These are phyloP conservation scores for Trichoderma citrinoviride DNA, from an alignment of 2,329 filamentous ascomycete species.

Conservation along the genomic window DNA sequence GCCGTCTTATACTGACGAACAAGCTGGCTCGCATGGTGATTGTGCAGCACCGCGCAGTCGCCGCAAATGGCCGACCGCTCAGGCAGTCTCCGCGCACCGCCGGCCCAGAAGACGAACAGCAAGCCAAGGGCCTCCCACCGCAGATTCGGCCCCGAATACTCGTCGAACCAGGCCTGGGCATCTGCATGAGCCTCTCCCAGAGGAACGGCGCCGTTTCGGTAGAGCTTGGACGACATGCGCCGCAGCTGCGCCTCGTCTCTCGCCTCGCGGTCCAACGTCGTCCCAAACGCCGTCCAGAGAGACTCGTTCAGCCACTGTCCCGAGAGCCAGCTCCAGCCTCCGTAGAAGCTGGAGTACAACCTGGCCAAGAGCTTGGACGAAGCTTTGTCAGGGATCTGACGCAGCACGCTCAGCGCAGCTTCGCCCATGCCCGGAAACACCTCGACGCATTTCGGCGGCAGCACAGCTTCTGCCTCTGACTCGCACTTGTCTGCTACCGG, in stretches of 20 bases:
- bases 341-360: background rate
- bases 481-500: background rate
- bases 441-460: background rate
- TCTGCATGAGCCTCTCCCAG: conserved; percentile 37
- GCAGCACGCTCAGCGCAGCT: background rate
- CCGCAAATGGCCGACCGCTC: background rate
- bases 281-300: conserved; percentile 1
- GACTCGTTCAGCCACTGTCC: background rate
- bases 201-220: conserved; percentile 37
- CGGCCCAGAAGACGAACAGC: conserved; percentile 30
- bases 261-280: background rate
- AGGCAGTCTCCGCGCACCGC: conserved; percentile 5
- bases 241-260: conserved; percentile 1
- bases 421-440: background rate
- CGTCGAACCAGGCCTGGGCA: conserved; percentile 37
- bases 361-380: background rate
- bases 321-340: conserved; percentile 1
- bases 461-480: background rate
- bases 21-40: background rate
- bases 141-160: conserved; percentile 38
- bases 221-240: conserved; percentile 35
- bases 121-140: conserved; percentile 46
- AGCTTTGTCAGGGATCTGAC: conserved; percentile 8
- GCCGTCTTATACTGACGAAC: conserved; percentile 1
- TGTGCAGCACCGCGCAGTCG: background rate